Evolutionary conservation across 169 alveolate species (phyloP).

Genomic region (Plasmodium malariae): DNA sequence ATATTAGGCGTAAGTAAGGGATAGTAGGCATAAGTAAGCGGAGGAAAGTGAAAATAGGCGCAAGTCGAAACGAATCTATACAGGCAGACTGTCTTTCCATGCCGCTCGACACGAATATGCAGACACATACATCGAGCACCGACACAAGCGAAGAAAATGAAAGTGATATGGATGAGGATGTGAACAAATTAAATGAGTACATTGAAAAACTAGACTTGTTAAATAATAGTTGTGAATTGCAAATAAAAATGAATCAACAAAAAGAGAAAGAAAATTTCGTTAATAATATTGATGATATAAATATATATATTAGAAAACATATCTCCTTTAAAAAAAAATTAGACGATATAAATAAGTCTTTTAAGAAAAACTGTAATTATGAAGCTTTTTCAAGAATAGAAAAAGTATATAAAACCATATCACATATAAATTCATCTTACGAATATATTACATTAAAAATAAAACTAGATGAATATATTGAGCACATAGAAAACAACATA

Average conservation of each 20-base stretch:
- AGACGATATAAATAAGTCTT: constrained; percentile 40
- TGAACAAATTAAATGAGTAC: constrained; percentile 19
- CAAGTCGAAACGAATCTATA: no score
- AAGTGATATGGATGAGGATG: constrained; percentile 4
- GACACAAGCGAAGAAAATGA: constrained; percentile 18
- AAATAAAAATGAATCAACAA: constrained; percentile 55
- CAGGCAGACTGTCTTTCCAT: no score
- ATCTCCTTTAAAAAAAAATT: constrained; percentile 29
- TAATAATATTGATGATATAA: constrained; percentile 51
- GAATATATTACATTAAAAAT: constrained; percentile 55
- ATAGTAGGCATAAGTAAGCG: no score
- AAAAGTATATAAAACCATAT: constrained; percentile 42
- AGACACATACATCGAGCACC: no score
- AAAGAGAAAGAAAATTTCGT: constrained; percentile 59
- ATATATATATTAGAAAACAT: constrained; percentile 60
- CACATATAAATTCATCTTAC: constrained; percentile 48
- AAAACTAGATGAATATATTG: constrained; percentile 18
- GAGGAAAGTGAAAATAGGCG: no score
- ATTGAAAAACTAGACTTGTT: constrained; percentile 60
- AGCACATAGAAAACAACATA: constrained; percentile 18
- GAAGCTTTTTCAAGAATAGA: constrained; percentile 53
- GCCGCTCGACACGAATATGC: no score
- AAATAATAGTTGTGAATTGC: constrained; percentile 33
- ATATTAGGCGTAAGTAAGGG: no score
- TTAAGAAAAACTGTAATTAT: constrained; percentile 68